Base-by-base conservation (phyloP, 2,329 filamentous ascomycete species). In the Penicillium sp. region DNA sequence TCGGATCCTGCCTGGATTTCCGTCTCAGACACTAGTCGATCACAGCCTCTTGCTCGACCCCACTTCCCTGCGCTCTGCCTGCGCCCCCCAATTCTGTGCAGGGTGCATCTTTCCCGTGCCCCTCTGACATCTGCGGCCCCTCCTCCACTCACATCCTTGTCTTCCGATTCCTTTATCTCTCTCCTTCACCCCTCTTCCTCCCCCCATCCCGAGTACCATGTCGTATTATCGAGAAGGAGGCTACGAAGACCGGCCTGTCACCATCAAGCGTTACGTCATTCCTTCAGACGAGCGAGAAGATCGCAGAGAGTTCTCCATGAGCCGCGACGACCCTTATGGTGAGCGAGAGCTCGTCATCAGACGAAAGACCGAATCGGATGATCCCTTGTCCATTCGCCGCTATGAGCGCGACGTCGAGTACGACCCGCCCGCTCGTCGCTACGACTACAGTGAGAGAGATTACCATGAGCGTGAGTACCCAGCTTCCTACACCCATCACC, bases 211-310 rank as follows among this genome's bases (percentile, higher is more conserved):
- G 18, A 37, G 37, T 51, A 53, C 49, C 37, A 72, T 72, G 66
- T 72, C 71, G 48, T 71, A 72, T 59, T 71, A 74, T 61, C 66
- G 69, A 67, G 72, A 75, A 29, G 64, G 72, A 44, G 70, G 70
- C 40, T 76, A 70, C 64, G 74, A 78, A 52, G 74, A 76, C 54
- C 70, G 73, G 48, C 68, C 71, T 29, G 68, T 75, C 46, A 76
- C 71, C 23, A 79, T 86, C 60, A 83, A 82, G 65, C 81, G 83
- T 62, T 86, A 87, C 74, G 71, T 77, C 59, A 68, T 79, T 50
- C 67, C 72, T 21, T 57, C 70, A 26, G 72, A 75, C n/a, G 72
- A 76, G 37, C 50, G 57, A 41, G 57, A 59, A n/a, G 65, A 71
- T 37, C 69, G 72, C 17, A 65, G 68, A 46, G 67, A 70, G 15